Evolutionary conservation across 225 moss, liverwort and hornwort species (phyloP).

Genomic region (Bryum argenteum): DNA sequence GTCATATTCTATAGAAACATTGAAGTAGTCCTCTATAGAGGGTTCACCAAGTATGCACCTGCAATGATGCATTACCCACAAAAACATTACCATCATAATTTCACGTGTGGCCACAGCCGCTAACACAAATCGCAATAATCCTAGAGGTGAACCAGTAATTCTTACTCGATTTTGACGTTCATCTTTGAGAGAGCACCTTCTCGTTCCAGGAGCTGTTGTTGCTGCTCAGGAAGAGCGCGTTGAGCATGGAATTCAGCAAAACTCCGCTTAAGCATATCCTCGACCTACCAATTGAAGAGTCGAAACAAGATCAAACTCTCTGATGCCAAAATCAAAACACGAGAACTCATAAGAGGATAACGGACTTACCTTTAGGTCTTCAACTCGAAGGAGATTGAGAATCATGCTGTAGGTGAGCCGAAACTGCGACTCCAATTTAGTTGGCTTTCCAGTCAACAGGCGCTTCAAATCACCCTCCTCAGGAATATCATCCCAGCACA

Average conservation of each 20-base stretch:
- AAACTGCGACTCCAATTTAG: constrained; percentile 96
- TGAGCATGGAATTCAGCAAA: constrained; percentile 99
- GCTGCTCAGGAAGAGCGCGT: constrained; percentile 97
- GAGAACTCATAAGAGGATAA: not conserved
- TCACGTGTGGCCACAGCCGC: constrained; percentile 11
- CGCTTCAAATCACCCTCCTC: constrained; percentile 95
- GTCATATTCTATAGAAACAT: constrained; percentile 75
- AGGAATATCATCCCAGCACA: constrained; percentile 99
- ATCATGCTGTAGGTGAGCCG: constrained; percentile 99
- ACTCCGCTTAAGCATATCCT: constrained; percentile 98
- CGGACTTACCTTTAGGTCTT: constrained; percentile 86
- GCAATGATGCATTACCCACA: constrained; percentile 21
- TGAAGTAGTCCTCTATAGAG: constrained; percentile 88
- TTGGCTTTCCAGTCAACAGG: constrained; percentile 91
- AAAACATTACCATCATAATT: constrained; percentile 15
- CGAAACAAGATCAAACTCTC: constrained; percentile 26
- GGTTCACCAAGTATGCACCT: constrained; percentile 93
- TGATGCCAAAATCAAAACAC: constrained; percentile 16
- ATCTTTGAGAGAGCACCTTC: constrained; percentile 97
- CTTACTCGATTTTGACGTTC: constrained; percentile 94
- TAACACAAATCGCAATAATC: constrained; percentile 16
- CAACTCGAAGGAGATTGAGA: constrained; percentile 96
- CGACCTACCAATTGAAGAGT: constrained; percentile 56
- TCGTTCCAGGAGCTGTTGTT: constrained; percentile 84
- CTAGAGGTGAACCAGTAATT: constrained; percentile 1